Evolutionary conservation across 345 rosid species (phyloP).

Genomic region (Diplotaxis tenuifolia): DNA sequence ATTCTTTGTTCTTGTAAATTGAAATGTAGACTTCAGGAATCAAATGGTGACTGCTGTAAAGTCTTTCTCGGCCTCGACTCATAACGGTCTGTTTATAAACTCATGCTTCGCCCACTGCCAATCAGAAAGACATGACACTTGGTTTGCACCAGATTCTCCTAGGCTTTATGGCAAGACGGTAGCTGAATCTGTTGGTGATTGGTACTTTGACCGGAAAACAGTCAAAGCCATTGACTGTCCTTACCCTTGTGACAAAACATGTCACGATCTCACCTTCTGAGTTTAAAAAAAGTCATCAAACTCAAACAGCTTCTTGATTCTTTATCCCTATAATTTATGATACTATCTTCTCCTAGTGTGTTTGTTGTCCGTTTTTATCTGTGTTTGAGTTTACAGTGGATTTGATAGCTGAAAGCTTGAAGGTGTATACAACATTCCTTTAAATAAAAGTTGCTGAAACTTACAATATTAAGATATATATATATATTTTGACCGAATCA

Average conservation of each 20-base stretch:
- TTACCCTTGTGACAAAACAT: slow-evolving; percentile 43
- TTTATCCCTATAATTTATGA: slow-evolving; percentile 4
- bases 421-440: background rate
- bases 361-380: background rate
- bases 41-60: slow-evolving; percentile 61
- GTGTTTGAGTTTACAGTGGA: background rate
- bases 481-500: no score
- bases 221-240: slow-evolving; percentile 39
- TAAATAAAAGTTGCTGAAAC: no score
- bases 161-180: slow-evolving; percentile 42
- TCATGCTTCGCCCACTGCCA: slow-evolving; percentile 96
- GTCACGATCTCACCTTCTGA: slow-evolving; percentile 36
- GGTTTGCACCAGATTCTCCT: slow-evolving; percentile 84
- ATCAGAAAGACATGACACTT: slow-evolving; percentile 79
- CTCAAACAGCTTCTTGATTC: slow-evolving; percentile 7
- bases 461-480: no score
- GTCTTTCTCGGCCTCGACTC: slow-evolving; percentile 46
- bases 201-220: slow-evolving; percentile 35
- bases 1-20: background rate
- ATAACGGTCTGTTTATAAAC: slow-evolving; percentile 79
- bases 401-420: background rate
- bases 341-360: background rate
- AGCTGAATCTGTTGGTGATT: slow-evolving; percentile 39
- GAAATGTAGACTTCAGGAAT: slow-evolving; percentile 64
- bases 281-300: background rate